Evolutionary conservation across 106 monocot species (phyloP), one percentile per base, ranked within the genome.

Genomic region (Hemerocallis citrina): DNA sequence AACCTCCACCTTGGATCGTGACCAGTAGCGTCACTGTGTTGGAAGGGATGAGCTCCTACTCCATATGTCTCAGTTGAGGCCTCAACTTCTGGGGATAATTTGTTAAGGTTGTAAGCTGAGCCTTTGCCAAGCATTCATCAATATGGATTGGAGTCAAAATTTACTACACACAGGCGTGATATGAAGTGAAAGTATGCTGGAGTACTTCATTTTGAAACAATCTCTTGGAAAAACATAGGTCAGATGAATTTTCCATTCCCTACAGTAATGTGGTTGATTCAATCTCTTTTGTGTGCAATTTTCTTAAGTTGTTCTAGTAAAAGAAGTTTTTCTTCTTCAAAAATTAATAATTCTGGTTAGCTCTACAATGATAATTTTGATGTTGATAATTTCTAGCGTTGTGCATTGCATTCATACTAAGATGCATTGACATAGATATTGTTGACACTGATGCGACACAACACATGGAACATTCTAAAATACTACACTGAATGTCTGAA

Each of bases 51-150:
- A 84, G 31, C 82, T 98, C 19, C 92, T 98, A 5, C 87, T 98
- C 30, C 98, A 98, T 57, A 92, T 98, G 92, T 98, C 98, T 2
- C 98, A 98, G 68, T 70, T 98, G 42, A 85, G 92, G 62, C n/a
- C n/a, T n/a, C n/a, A 91, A 98, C 63, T 98, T 85, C 73, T 98
- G 93, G 98, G 98, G 92, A 88, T 34, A 86, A 83, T 36, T 75
- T 88, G 48, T 35, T 55, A 21, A 1, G 11, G 25, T 12, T 25
- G 27, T 50, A 11, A 50, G 25, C 50, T 50, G 22, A 31, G 29
- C 7, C 16, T 55, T 55, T 33, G 3, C 55, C 6, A 50, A 41
- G 15, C 11, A 2, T 27, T 50, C 12, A 21, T 1, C 4, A 47
- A 47, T 5, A 25, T 23, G 50, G 50, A 50, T 50, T 50, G 13